Percentiles rank a stretch among this genome's conserved stretches.
phyloP scores from a whole-genome alignment of 805 yeast genomes.

The Candida xiaguanensis region DNA sequence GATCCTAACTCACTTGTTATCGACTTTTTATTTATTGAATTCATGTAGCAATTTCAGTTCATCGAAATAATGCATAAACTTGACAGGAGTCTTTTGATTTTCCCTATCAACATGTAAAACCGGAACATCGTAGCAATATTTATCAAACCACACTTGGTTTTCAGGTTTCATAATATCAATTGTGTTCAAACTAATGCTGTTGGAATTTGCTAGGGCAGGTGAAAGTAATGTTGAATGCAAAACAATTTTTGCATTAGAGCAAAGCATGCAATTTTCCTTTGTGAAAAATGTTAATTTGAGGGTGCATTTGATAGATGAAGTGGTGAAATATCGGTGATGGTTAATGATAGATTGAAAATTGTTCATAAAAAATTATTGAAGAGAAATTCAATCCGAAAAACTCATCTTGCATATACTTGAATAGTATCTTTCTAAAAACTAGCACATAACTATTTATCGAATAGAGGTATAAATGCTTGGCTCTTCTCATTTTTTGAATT shows the following conservation, averaged over 20 bases:
- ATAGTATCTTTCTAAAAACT: too few relatives aligned
- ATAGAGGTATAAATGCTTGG: too few relatives aligned
- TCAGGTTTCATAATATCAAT: slow-evolving; percentile 59
- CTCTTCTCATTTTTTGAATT: too few relatives aligned
- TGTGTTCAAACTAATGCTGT: slow-evolving; percentile 30
- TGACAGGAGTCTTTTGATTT: slow-evolving; percentile 44
- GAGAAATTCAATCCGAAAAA: neutral
- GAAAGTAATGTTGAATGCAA: slow-evolving; percentile 40
- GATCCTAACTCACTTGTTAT: too few relatives aligned
- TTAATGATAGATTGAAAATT: neutral
- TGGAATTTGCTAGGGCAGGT: slow-evolving; percentile 16
- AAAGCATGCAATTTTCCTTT: slow-evolving; percentile 65
- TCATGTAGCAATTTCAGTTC: slow-evolving; percentile 53
- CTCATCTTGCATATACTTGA: too few relatives aligned
- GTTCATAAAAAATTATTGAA: neutral
- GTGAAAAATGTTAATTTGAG: slow-evolving; percentile 54
- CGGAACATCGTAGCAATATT: slow-evolving; percentile 75
- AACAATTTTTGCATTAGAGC: slow-evolving; percentile 59
- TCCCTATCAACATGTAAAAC: slow-evolving; percentile 64
- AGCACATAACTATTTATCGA: too few relatives aligned
- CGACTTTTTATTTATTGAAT: slow-evolving; percentile 40
- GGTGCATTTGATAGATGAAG: neutral
- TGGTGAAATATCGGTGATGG: neutral
- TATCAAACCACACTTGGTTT: slow-evolving; percentile 64
- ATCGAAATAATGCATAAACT: slow-evolving; percentile 66